Conservation (phyloP, 179 eudicot genomes). For the Spergularia azorica region DNA sequence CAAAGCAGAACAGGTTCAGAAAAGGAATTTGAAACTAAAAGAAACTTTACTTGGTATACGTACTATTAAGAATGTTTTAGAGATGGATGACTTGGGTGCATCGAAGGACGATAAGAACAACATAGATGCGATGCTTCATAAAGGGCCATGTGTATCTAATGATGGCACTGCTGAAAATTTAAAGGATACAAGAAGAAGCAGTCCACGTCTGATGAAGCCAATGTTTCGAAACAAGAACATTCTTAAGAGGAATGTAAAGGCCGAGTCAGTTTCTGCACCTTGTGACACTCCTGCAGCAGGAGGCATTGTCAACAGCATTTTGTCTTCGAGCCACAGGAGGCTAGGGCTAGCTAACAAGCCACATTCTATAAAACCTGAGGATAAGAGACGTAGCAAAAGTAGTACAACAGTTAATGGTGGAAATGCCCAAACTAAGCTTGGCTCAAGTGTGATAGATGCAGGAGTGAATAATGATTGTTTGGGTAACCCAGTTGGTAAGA, state of each 20-base stretch:
- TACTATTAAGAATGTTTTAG: conserved; percentile 36
- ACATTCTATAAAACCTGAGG: conserved; percentile 22
- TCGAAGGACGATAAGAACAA: conserved; percentile 30
- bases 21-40: conserved; percentile 32
- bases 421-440: conserved; percentile 24
- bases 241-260: conserved; percentile 43
- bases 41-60: conserved; percentile 29
- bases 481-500: conserved; percentile 26
- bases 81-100: conserved; percentile 37
- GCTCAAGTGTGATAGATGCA: conserved; percentile 30
- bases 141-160: conserved; percentile 27
- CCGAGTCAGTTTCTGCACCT: conserved; percentile 32
- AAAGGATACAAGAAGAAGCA: conserved; percentile 28
- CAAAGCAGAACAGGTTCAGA: conserved; percentile 28
- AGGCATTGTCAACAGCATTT: conserved; percentile 23
- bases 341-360: conserved; percentile 27
- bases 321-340: conserved; percentile 6
- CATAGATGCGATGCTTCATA: conserved; percentile 15
- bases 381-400: conserved; percentile 25
- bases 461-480: conserved; percentile 25
- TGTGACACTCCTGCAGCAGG: conserved; percentile 29
- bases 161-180: conserved; percentile 20
- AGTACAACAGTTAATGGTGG: conserved; percentile 27
- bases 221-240: conserved; percentile 40
- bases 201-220: conserved; percentile 35